A percentile compares a stretch with the other conserved stretches of the same genome.
These are phyloP conservation scores for Talaromyces sp. DNA, from an alignment of 2,329 filamentous ascomycete genomes.

Conservation along the genomic window DNA sequence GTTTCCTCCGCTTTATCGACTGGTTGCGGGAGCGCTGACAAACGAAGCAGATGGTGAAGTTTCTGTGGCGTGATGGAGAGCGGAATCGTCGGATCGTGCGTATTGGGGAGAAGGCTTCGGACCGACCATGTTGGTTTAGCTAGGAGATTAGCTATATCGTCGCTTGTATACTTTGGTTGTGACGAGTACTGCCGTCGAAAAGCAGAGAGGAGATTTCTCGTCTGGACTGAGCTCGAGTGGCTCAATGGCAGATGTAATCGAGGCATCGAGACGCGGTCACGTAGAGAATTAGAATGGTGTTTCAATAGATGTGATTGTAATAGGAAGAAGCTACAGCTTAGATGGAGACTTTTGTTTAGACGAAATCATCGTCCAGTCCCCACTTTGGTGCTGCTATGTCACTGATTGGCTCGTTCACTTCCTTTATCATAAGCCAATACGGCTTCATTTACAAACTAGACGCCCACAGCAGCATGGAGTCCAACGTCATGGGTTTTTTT, in stretches of 20 bases:
- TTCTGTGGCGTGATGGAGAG: conserved; percentile 59
- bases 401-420: not conserved
- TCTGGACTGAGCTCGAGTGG: not conserved
- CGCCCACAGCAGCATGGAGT: too few relatives aligned
- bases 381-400: not conserved
- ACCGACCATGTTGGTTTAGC: conserved; percentile 80
- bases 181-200: conserved; percentile 14
- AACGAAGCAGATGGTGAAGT: conserved; percentile 78
- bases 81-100: conserved; percentile 27
- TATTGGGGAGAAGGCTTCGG: conserved; percentile 62
- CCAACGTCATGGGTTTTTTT: too few relatives aligned
- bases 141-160: conserved; percentile 51
- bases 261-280: conserved; percentile 3
- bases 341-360: not conserved
- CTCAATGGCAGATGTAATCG: not conserved
- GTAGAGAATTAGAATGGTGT: not conserved
- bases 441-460: not conserved
- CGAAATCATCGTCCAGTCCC: not conserved
- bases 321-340: not conserved
- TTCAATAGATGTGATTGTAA: not conserved
- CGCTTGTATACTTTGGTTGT: conserved; percentile 14
- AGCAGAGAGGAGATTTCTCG: not conserved
- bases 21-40: conserved; percentile 81
- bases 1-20: conserved; percentile 59
- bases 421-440: not conserved